Conservation (phyloP, 805 yeast genomes). For the Yarrowia divulgata region DNA sequence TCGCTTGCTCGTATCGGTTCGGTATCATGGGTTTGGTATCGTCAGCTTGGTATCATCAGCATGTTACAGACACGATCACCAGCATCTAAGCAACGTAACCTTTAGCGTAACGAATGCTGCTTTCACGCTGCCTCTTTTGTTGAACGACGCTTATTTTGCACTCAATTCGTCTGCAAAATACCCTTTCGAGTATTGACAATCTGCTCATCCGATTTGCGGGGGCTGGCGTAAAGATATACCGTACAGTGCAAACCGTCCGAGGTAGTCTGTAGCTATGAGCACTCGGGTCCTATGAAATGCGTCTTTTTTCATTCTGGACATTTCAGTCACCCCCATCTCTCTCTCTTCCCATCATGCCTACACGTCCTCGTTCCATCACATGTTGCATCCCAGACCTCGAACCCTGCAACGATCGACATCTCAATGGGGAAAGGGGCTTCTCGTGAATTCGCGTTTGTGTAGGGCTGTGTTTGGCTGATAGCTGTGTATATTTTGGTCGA, state of each 20-base stretch:
- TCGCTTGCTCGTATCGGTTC: too few relatives aligned
- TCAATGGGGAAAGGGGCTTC: conserved; percentile 14
- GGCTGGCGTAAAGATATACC: conserved; percentile 3
- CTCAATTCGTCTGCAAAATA: conserved; percentile 8
- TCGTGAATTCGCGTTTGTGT: neutral
- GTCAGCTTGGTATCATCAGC: too few relatives aligned
- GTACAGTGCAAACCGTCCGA: neutral
- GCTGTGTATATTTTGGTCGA: too few relatives aligned
- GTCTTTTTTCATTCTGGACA: neutral
- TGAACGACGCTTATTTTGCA: conserved; percentile 8
- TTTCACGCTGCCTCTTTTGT: conserved; percentile 14
- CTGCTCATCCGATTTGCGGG: conserved; percentile 12
- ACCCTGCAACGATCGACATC: conserved; percentile 22
- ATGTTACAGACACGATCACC: too few relatives aligned
- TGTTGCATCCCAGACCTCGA: neutral
- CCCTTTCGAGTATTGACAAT: conserved; percentile 13
- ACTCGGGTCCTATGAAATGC: neutral
- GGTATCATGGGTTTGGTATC: too few relatives aligned
- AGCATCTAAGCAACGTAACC: neutral
- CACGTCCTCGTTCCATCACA: neutral
- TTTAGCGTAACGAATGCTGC: neutral
- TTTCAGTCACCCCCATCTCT: neutral
- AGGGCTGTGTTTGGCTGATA: too few relatives aligned
- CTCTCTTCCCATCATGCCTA: neutral
- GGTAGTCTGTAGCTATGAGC: neutral